Evolutionary conservation across 139 green algal genomes (phyloP).

Genomic region (Chlorella sorokiniana): DNA sequence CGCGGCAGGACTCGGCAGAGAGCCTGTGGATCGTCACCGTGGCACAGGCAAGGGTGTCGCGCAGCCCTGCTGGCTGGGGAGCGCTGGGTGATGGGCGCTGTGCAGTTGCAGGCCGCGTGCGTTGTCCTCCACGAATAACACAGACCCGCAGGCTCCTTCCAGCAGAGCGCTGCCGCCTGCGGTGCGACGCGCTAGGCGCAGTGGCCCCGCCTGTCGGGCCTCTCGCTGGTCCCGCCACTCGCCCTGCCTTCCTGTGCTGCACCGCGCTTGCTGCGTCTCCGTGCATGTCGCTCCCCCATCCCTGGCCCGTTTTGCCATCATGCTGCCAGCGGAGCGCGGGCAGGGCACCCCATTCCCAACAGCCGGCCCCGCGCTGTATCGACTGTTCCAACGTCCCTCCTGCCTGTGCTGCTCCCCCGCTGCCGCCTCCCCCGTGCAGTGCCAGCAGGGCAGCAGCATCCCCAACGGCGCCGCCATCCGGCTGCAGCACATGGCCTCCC

Average conservation of each 20-base stretch:
- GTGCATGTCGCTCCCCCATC: too few relatives aligned
- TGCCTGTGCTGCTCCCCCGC: not conserved
- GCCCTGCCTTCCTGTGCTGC: too few relatives aligned
- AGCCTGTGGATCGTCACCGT: conserved; percentile 81
- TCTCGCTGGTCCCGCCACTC: too few relatives aligned
- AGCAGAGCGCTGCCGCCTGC: too few relatives aligned
- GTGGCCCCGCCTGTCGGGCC: too few relatives aligned
- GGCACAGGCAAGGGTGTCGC: not conserved
- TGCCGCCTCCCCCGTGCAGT: conserved; percentile 29
- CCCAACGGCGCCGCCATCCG: conserved; percentile 62
- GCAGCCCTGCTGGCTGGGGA: not conserved
- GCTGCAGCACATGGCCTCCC: conserved; percentile 81
- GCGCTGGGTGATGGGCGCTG: not conserved
- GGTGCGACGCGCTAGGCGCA: too few relatives aligned
- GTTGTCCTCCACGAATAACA: too few relatives aligned
- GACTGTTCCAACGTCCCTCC: not conserved
- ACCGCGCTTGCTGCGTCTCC: too few relatives aligned
- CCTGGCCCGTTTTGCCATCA: too few relatives aligned
- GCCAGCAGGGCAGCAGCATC: conserved; percentile 66
- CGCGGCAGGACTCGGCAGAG: conserved; percentile 64
- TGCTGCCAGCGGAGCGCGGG: too few relatives aligned
- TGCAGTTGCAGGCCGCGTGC: not conserved
- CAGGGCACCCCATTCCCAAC: not conserved
- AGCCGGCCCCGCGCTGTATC: too few relatives aligned
- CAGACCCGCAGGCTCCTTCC: too few relatives aligned